These are phyloP conservation scores for Pseudogymnoascus sp. DNA, from an alignment of 2,329 filamentous ascomycete species.

Conservation along the genomic window DNA sequence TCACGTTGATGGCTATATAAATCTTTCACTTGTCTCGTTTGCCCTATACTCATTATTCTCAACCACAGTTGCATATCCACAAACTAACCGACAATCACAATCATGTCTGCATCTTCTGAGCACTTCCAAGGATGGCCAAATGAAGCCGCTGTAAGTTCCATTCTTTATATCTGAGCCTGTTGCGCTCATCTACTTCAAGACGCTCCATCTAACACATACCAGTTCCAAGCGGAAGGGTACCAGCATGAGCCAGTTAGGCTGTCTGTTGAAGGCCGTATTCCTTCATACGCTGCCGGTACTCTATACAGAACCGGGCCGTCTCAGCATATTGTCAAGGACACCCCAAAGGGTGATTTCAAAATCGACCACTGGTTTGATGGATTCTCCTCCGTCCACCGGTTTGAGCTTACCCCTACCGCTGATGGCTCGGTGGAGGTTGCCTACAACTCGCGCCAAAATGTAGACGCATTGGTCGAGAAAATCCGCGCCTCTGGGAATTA, in stretches of 20 bases:
- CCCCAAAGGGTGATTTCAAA: constrained; percentile 50
- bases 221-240: constrained; percentile 1
- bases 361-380: constrained; percentile 78
- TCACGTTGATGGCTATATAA: not conserved
- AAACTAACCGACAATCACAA: not conserved
- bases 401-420: constrained; percentile 51
- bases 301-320: constrained; percentile 72
- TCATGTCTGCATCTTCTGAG: not conserved
- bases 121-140: not conserved
- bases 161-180: not conserved
- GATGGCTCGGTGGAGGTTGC: constrained; percentile 40
- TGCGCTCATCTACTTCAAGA: not conserved
- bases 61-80: not conserved
- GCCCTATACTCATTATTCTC: not conserved
- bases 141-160: not conserved
- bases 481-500: constrained; percentile 54
- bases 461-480: constrained; percentile 53
- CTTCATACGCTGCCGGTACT: constrained; percentile 61
- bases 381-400: constrained; percentile 63
- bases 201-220: not conserved
- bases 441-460: constrained; percentile 66
- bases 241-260: constrained; percentile 49
- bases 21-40: not conserved
- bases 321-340: constrained; percentile 51
- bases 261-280: constrained; percentile 57